These are phyloP conservation scores for Fusarium sp. DNA, from an alignment of 2,329 filamentous ascomycete genomes.

Conservation along the genomic window DNA sequence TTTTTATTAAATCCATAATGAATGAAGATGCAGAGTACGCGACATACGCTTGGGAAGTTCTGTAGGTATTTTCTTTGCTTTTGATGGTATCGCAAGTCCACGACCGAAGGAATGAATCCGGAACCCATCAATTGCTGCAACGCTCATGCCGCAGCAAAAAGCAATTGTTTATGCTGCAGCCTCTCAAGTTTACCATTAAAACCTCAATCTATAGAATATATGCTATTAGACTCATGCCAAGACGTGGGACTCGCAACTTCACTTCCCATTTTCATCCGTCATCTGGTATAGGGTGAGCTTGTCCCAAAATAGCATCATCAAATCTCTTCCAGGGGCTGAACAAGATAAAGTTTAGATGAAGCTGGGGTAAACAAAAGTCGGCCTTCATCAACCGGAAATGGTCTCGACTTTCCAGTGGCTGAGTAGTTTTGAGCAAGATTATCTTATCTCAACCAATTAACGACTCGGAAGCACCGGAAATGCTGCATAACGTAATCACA, in stretches of 20 bases:
- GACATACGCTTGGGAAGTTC: neutral
- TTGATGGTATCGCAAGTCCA: neutral
- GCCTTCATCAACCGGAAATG: neutral
- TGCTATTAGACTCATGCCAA: neutral
- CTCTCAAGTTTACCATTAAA: neutral
- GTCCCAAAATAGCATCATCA: neutral
- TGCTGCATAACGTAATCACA: slow-evolving; percentile 43
- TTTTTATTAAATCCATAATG: no score
- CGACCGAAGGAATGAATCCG: neutral
- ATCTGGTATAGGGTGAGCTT: neutral
- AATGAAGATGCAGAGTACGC: neutral
- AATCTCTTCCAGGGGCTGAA: neutral
- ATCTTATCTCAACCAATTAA: slow-evolving; percentile 25
- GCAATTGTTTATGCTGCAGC: neutral
- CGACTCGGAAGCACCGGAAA: slow-evolving; percentile 20
- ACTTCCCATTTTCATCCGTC: neutral
- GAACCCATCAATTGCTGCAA: neutral
- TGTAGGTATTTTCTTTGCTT: neutral
- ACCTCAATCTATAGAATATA: neutral
- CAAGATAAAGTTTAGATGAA: slow-evolving; percentile 1
- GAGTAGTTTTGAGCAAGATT: slow-evolving; percentile 46
- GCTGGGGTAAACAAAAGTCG: neutral
- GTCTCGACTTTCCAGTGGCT: slow-evolving; percentile 1
- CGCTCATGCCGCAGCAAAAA: neutral
- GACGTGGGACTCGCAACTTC: no score